Percentiles rank a stretch among this genome's conserved stretches.
Conservation (phyloP, 164 flowering plant genomes). For the Umbilicus rupestris region DNA sequence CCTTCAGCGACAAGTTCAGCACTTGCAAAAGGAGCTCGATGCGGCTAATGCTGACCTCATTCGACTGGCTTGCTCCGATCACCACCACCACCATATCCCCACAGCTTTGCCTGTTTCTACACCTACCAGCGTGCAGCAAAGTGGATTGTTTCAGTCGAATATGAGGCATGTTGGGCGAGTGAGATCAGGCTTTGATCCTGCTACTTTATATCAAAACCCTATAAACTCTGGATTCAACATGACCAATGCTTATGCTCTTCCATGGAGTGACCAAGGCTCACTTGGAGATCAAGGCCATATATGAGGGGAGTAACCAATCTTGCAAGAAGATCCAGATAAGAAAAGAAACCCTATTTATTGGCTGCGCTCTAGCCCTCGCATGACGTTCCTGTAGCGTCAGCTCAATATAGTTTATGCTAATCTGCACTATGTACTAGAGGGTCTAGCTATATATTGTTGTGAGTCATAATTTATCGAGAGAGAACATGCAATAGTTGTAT, state of each 20-base stretch:
- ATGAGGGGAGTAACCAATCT: not conserved
- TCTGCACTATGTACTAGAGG: too few species aligned
- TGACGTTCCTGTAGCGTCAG: too few species aligned
- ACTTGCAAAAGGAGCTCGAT: constrained; percentile 56
- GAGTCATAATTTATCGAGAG: too few species aligned
- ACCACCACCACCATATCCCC: not conserved
- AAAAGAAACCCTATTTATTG: not conserved
- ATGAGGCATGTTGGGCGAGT: not conserved
- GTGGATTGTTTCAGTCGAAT: not conserved
- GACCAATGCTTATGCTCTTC: not conserved
- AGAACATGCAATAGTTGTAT: too few species aligned
- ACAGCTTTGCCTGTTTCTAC: not conserved
- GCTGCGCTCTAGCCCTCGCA: too few species aligned
- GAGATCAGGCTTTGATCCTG: not conserved
- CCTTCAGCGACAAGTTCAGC: constrained; percentile 54
- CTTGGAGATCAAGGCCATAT: not conserved
- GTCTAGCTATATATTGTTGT: too few species aligned
- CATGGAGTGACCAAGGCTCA: constrained; percentile 2
- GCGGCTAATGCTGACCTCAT: constrained; percentile 55
- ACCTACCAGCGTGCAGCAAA: not conserved
- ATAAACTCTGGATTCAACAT: not conserved
- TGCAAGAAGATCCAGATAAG: not conserved
- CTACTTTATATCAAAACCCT: not conserved
- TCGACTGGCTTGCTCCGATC: constrained; percentile 24
- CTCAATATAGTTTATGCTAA: too few species aligned